Conservation (phyloP, 371 early-diverging fungal genomes). For the Mucor velutinosus region DNA sequence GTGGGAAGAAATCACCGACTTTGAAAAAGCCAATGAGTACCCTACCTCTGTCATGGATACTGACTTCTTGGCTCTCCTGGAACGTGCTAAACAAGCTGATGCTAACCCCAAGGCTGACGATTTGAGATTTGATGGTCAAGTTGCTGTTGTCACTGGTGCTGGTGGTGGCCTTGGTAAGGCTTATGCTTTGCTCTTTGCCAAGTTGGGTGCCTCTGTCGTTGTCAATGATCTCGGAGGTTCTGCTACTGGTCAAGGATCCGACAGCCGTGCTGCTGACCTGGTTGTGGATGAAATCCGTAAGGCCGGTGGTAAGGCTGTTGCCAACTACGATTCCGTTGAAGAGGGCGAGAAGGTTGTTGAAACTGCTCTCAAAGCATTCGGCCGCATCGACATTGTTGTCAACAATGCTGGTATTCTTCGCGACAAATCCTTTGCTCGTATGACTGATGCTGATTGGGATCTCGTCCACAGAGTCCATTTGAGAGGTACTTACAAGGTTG, state of each 20-base stretch:
- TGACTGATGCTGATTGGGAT: slow-evolving; percentile 97
- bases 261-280: slow-evolving; percentile 87
- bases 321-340: slow-evolving; percentile 97
- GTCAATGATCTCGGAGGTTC: slow-evolving; percentile 90
- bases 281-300: slow-evolving; percentile 94
- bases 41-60: slow-evolving; percentile 81
- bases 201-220: slow-evolving; percentile 80
- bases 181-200: slow-evolving; percentile 85
- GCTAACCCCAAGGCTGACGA: slow-evolving; percentile 59
- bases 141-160: slow-evolving; percentile 91
- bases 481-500: slow-evolving; percentile 91
- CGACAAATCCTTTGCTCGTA: slow-evolving; percentile 93
- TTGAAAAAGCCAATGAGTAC: slow-evolving; percentile 62
- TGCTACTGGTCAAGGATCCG: slow-evolving; percentile 61
- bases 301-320: slow-evolving; percentile 95
- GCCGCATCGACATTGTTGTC: slow-evolving; percentile 92
- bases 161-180: slow-evolving; percentile 90
- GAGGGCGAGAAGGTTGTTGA: slow-evolving; percentile 97
- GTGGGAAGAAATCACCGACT: slow-evolving; percentile 84
- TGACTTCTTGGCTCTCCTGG: slow-evolving; percentile 82
- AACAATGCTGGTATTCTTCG: slow-evolving; percentile 98
- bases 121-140: slow-evolving; percentile 82
- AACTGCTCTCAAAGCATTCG: slow-evolving; percentile 94
- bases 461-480: slow-evolving; percentile 91
- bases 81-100: slow-evolving; percentile 71